Percentiles rank a stretch among this genome's conserved stretches.
Evolutionary conservation across 2,329 filamentous ascomycete genomes (phyloP).

Genomic region (Delphinella strobiligena): DNA sequence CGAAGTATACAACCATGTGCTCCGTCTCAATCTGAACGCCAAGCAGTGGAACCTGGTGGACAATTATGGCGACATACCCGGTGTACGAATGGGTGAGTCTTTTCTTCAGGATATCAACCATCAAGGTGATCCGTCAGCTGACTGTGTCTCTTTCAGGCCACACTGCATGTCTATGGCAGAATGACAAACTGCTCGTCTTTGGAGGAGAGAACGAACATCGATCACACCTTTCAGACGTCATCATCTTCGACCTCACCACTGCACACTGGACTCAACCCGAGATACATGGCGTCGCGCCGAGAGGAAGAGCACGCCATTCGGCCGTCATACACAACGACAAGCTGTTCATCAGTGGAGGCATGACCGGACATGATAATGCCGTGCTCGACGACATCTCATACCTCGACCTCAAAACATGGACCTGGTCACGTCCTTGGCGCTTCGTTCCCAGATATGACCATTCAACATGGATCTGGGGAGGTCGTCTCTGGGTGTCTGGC

Average conservation of each 20-base stretch:
- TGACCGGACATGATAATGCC: slow-evolving; percentile 82
- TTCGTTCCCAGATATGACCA: slow-evolving; percentile 95
- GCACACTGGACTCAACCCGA: slow-evolving; percentile 92
- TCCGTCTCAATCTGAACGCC: slow-evolving; percentile 73
- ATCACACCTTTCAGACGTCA: slow-evolving; percentile 88
- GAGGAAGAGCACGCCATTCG: slow-evolving; percentile 84
- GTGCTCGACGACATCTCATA: slow-evolving; percentile 96
- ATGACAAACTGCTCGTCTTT: slow-evolving; percentile 91
- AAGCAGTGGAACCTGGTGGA: slow-evolving; percentile 93
- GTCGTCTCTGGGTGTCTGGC: slow-evolving; percentile 91
- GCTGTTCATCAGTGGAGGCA: slow-evolving; percentile 88
- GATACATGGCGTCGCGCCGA: slow-evolving; percentile 71
- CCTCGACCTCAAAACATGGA: slow-evolving; percentile 91
- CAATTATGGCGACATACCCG: slow-evolving; percentile 96
- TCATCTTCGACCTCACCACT: slow-evolving; percentile 88
- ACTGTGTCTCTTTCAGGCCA: slow-evolving; percentile 48
- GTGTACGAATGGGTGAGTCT: slow-evolving; percentile 78
- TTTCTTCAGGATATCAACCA: not conserved
- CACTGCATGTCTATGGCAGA: slow-evolving; percentile 86
- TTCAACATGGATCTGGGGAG: slow-evolving; percentile 84
- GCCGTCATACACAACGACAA: slow-evolving; percentile 94
- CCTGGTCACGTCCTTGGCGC: slow-evolving; percentile 91
- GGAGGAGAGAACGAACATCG: slow-evolving; percentile 97
- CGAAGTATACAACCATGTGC: slow-evolving; percentile 96
- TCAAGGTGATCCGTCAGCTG: slow-evolving; percentile 5